These are phyloP conservation scores for Pseudogymnoascus sp. DNA, from an alignment of 2,329 filamentous ascomycete species.

Conservation along the genomic window DNA sequence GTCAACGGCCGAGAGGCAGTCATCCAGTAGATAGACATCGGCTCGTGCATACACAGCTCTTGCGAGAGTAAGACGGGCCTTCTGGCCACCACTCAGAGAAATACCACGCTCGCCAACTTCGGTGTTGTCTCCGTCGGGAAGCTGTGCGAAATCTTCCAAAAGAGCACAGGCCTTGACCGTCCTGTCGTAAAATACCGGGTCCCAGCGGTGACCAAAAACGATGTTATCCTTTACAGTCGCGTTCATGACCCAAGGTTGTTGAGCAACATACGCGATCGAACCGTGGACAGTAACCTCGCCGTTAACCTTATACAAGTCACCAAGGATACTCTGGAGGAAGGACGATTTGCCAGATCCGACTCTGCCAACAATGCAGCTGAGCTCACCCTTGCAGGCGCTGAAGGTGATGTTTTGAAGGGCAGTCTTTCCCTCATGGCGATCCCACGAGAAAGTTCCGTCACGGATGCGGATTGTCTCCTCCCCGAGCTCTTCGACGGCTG, in stretches of 20 bases:
- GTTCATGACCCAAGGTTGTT: conserved; percentile 95
- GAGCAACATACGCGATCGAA: conserved; percentile 80
- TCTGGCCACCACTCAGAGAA: conserved; percentile 90
- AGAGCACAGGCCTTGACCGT: conserved; percentile 89
- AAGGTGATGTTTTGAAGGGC: conserved; percentile 80
- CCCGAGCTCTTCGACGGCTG: conserved; percentile 64
- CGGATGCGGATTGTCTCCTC: conserved; percentile 80
- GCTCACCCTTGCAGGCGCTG: conserved; percentile 81
- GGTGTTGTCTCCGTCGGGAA: conserved; percentile 93
- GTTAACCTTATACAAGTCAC: conserved; percentile 82
- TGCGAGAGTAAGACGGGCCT: conserved; percentile 84
- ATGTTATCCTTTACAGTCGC: conserved; percentile 97
- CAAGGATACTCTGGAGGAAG: conserved; percentile 77
- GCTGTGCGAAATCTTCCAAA: conserved; percentile 78
- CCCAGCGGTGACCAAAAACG: conserved; percentile 88
- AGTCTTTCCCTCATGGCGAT: conserved; percentile 65
- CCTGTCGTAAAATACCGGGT: conserved; percentile 87
- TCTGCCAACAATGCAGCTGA: conserved; percentile 85
- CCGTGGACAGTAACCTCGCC: conserved; percentile 79
- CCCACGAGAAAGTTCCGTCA: conserved; percentile 90
- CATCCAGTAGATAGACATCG: conserved; percentile 93
- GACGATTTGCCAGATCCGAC: conserved; percentile 97
- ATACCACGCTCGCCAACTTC: conserved; percentile 96
- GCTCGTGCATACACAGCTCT: conserved; percentile 92
- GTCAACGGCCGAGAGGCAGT: conserved; percentile 94